Percentiles rank a stretch among this genome's conserved stretches.
These are phyloP conservation scores for Biscogniauxia marginata DNA, from an alignment of 2,329 filamentous ascomycete species.

Conservation along the genomic window DNA sequence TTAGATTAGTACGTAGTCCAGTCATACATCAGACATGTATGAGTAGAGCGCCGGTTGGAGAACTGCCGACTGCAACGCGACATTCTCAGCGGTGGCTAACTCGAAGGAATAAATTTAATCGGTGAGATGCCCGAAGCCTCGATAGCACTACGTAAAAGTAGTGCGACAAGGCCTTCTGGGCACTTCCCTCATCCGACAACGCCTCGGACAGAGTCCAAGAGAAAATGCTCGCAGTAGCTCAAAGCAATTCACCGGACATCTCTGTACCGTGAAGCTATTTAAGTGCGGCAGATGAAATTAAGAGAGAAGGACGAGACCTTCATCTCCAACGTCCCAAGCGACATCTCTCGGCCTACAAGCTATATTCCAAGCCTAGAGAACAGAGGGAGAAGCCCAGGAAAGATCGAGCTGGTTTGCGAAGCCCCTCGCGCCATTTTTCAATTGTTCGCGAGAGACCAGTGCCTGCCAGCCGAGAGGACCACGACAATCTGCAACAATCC, in stretches of 20 bases:
- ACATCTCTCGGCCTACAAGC: constrained; percentile 58
- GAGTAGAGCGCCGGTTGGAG: constrained; percentile 77
- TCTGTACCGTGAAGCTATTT: constrained; percentile 25
- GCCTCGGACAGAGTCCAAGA: constrained; percentile 54
- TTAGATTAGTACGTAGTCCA: constrained; percentile 80
- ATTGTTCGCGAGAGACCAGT: constrained; percentile 38
- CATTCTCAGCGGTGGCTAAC: constrained; percentile 89
- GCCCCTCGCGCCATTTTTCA: constrained; percentile 31
- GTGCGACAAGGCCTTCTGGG: constrained; percentile 8
- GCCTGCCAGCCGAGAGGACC: constrained; percentile 75
- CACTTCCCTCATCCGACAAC: constrained; percentile 72
- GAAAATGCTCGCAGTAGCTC: constrained; percentile 45
- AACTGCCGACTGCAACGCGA: constrained; percentile 86
- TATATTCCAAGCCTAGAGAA: constrained; percentile 44
- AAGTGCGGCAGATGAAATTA: constrained; percentile 68
- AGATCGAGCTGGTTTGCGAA: constrained; percentile 73
- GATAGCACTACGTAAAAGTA: constrained; percentile 17
- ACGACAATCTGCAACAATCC: constrained; percentile 70
- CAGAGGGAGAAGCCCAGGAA: constrained; percentile 64
- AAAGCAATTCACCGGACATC: constrained; percentile 23
- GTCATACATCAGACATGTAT: constrained; percentile 57
- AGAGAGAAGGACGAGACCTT: constrained; percentile 68
- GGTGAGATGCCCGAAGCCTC: constrained; percentile 54
- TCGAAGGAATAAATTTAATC: constrained; percentile 79
- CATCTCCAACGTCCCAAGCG: constrained; percentile 75